Conservation (phyloP, 2,329 filamentous ascomycete genomes). For the Thielaviopsis populi region DNA sequence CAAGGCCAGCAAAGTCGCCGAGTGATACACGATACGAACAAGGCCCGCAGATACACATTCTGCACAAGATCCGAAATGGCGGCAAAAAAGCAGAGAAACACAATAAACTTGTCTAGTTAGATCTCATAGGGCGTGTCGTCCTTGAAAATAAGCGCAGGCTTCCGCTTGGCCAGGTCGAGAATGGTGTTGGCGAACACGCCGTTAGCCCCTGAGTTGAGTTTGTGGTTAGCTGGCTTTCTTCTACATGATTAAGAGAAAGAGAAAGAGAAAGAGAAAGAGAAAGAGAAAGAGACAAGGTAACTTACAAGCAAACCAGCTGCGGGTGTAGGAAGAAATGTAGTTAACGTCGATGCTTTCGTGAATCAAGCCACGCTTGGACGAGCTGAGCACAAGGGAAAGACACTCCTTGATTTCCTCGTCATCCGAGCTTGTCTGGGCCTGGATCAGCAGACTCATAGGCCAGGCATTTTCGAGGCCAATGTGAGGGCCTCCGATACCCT, state of each 20-base stretch:
- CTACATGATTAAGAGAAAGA: slow-evolving; percentile 4
- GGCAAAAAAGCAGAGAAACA: background rate
- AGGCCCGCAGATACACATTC: background rate
- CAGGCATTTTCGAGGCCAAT: slow-evolving; percentile 83
- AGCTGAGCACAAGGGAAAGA: slow-evolving; percentile 58
- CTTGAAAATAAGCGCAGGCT: slow-evolving; percentile 71
- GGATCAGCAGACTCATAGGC: slow-evolving; percentile 89
- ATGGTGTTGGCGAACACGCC: slow-evolving; percentile 90
- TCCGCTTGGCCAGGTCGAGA: slow-evolving; percentile 72
- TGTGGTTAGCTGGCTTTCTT: background rate
- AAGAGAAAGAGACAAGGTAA: background rate
- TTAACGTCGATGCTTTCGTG: slow-evolving; percentile 90
- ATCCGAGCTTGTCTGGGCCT: slow-evolving; percentile 74
- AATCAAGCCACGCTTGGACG: slow-evolving; percentile 62
- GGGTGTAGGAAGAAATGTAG: slow-evolving; percentile 49
- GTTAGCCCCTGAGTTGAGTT: slow-evolving; percentile 52
- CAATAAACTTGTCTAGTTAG: slow-evolving; percentile 20
- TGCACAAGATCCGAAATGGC: background rate
- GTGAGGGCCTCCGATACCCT: slow-evolving; percentile 69
- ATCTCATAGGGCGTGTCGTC: slow-evolving; percentile 44
- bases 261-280: background rate
- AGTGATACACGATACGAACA: background rate
- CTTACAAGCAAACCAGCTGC: slow-evolving; percentile 83
- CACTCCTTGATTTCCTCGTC: slow-evolving; percentile 68
- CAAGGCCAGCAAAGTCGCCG: no score